phyloP scores from a whole-genome alignment of 2,329 filamentous ascomycete species.

The Exophiala calicioides region DNA sequence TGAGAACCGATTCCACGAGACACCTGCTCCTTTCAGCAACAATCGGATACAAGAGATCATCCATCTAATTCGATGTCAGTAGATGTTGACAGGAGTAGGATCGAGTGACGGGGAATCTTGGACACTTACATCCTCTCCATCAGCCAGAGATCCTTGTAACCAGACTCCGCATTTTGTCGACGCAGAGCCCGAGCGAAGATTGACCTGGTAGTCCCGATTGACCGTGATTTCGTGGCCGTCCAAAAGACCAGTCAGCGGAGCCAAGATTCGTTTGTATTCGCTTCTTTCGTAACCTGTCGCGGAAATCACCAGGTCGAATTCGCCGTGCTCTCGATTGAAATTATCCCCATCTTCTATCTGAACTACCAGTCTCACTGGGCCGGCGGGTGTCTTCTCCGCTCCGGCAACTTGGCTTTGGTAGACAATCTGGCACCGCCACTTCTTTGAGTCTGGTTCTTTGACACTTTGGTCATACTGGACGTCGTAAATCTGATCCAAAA shows the following conservation, averaged over 20 bases:
- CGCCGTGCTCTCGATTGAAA: not conserved
- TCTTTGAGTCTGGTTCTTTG: conserved; percentile 22
- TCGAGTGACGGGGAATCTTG: not conserved
- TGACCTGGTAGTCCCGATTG: conserved; percentile 22
- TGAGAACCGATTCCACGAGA: conserved; percentile 13
- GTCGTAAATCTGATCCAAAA: conserved; percentile 23
- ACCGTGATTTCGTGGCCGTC: conserved; percentile 16
- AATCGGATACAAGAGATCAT: conserved; percentile 14
- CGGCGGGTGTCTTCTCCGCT: conserved; percentile 7
- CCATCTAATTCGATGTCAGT: conserved; percentile 5
- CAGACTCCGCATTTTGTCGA: conserved; percentile 16
- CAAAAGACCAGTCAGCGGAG: conserved; percentile 10
- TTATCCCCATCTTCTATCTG: not conserved
- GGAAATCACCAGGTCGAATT: conserved; percentile 26
- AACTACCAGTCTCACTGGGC: conserved; percentile 5
- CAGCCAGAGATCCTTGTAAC: conserved; percentile 19
- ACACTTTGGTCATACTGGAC: conserved; percentile 24
- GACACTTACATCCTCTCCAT: conserved; percentile 17
- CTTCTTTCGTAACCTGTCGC: conserved; percentile 23
- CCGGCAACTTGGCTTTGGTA: conserved; percentile 6
- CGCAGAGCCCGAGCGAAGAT: conserved; percentile 14
- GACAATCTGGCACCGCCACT: conserved; percentile 26
- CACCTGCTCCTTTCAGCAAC: conserved; percentile 17
- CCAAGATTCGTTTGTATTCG: conserved; percentile 15
- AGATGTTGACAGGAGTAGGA: too few relatives aligned